Percentiles rank a stretch among this genome's conserved stretches.
Evolutionary conservation across 768 basidiomycete genomes (phyloP).

Genomic region (Termitomyces sp.): DNA sequence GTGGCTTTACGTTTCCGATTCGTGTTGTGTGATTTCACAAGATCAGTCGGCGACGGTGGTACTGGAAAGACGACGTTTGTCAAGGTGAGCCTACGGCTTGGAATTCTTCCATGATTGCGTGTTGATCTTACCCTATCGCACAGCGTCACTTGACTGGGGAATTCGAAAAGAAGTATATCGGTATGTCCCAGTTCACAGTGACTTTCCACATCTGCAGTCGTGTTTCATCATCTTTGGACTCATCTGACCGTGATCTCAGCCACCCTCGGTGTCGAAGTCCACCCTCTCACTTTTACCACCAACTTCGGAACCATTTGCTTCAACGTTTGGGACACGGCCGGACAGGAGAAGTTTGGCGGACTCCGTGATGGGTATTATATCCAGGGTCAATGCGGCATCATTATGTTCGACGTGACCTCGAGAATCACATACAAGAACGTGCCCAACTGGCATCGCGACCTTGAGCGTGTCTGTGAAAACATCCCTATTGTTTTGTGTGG

Average conservation of each 20-base stretch:
- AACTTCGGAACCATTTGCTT: conserved; percentile 99
- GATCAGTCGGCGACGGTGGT: conserved; percentile 88
- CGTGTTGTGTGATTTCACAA: conserved; percentile 12
- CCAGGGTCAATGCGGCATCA: conserved; percentile 98
- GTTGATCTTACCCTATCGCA: conserved; percentile 40
- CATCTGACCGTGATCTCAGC: conserved; percentile 42
- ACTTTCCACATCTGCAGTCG: conserved; percentile 14
- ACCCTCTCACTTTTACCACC: conserved; percentile 92
- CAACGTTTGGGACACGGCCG: conserved; percentile 99
- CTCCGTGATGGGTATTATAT: conserved; percentile 96
- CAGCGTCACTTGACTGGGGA: conserved; percentile 98
- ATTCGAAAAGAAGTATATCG: conserved; percentile 99
- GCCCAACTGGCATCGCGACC: conserved; percentile 99
- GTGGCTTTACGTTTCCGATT: conserved; percentile 9
- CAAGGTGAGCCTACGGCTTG: conserved; percentile 55
- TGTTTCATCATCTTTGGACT: conserved; percentile 8
- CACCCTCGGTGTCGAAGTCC: conserved; percentile 99
- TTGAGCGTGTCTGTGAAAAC: conserved; percentile 99
- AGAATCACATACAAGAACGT: conserved; percentile 99
- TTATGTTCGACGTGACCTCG: conserved; percentile 99
- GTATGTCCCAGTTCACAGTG: conserved; percentile 38
- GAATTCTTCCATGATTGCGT: conserved; percentile 38
- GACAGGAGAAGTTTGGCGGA: conserved; percentile 99
- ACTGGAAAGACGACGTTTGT: conserved; percentile 99
- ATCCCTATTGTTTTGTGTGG: conserved; percentile 99